Evolutionary conservation across 2,329 filamentous ascomycete genomes (phyloP), one percentile per base, ranked within the genome.

Genomic region (Sporothrix schenckii): DNA sequence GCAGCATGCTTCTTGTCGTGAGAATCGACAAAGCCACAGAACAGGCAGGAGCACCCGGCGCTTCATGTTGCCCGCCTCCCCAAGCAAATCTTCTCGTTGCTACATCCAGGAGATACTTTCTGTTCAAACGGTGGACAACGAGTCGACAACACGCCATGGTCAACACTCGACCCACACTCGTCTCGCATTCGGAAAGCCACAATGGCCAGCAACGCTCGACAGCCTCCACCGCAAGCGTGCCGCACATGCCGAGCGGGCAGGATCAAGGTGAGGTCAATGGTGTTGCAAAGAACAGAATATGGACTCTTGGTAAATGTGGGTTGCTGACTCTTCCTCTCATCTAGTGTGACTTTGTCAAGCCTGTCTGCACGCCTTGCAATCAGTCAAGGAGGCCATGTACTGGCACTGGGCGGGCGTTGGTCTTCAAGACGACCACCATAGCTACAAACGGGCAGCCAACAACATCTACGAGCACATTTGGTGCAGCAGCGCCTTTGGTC

Each of bases 321-420:
- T 7, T 50, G 41, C 60, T 49, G 49, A 65, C 60, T 44, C 21
- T 14, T 24, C 11, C 19, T 54, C 47, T 10, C 34, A 13, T 30
- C 21, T 24, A 70, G 69, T 70, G 69, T 21, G 69, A 70, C 39
- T 41, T 60, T 30, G 69, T 30, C 5, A 44, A 50, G 53, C 69
- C 69, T 1, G 16, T 41, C 5, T 70, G 69, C 61, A 60, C 61
- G 30, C 69, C 52, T 19, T 70, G 69, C 44, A 54, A 41, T 6
- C 13, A 49, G 30, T 21, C 69, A 5, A 44, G 52, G 1, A 41
- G 61, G 19, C 10, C 30, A 19, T 70, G 69, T 44, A 60, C 53
- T 10, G 69, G 69, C 4, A 3, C 10, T 1, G 61, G 63, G 2
- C 61, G 69, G 4, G 41, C 61, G 11, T 2, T 70, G 16, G 27